Conservation (phyloP, 2,329 filamentous ascomycete genomes). For the Xylariaceae sp. region DNA sequence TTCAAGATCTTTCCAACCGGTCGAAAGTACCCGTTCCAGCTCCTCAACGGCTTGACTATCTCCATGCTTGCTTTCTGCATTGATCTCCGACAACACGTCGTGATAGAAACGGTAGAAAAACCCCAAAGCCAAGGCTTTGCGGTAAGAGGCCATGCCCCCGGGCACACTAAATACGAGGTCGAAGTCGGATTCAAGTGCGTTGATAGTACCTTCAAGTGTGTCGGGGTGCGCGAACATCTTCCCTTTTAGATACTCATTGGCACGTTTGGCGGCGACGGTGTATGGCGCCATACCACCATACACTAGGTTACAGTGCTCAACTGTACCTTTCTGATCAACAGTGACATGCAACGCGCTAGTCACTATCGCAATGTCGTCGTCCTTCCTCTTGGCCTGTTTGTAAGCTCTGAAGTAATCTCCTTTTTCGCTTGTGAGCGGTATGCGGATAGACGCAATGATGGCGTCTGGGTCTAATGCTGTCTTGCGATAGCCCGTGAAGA, state of each 20-base stretch:
- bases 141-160: constrained; percentile 95
- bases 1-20: constrained; percentile 71
- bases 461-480: constrained; percentile 79
- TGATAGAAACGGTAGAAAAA: constrained; percentile 99
- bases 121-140: constrained; percentile 81
- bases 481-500: constrained; percentile 86
- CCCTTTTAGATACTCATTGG: constrained; percentile 69
- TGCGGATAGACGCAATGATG: constrained; percentile 80
- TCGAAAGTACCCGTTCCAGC: constrained; percentile 79
- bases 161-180: constrained; percentile 85
- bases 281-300: constrained; percentile 95
- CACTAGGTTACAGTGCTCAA: constrained; percentile 73
- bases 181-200: constrained; percentile 83
- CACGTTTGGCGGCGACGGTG: constrained; percentile 79
- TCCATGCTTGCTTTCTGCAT: constrained; percentile 42
- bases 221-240: constrained; percentile 75
- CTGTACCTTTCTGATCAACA: constrained; percentile 63
- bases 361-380: constrained; percentile 97
- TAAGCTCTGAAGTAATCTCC: constrained; percentile 86
- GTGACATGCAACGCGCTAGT: constrained; percentile 77
- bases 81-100: constrained; percentile 67
- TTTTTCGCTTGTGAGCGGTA: constrained; percentile 69
- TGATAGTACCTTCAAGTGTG: constrained; percentile 87
- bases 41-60: constrained; percentile 77
- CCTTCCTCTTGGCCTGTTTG: constrained; percentile 95